Evolutionary conservation across 805 yeast species (phyloP).

Genomic region (Yamadazyma tumulicola): DNA sequence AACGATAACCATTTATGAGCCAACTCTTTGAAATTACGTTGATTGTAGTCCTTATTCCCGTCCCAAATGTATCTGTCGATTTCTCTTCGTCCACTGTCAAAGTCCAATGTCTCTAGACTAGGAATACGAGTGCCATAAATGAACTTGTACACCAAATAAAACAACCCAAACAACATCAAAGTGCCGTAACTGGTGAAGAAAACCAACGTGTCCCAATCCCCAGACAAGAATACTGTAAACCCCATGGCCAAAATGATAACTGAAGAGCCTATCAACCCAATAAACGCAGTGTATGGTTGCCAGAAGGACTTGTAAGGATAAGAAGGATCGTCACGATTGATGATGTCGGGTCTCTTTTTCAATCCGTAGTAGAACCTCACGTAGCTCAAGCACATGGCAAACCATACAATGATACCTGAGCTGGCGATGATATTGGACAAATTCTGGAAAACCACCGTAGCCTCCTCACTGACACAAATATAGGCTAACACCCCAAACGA

Average conservation of each 20-base stretch:
- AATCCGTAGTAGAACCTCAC: slow-evolving; percentile 63
- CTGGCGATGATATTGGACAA: slow-evolving; percentile 67
- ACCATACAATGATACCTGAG: slow-evolving; percentile 78
- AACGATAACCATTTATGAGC: slow-evolving; percentile 30
- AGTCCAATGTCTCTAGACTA: slow-evolving; percentile 69
- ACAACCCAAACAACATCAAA: slow-evolving; percentile 46
- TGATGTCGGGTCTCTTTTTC: slow-evolving; percentile 58
- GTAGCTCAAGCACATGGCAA: slow-evolving; percentile 64
- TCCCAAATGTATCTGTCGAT: slow-evolving; percentile 80
- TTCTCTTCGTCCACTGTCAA: slow-evolving; percentile 82
- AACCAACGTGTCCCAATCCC: slow-evolving; percentile 56
- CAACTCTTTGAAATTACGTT: slow-evolving; percentile 29
- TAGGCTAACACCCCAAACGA: slow-evolving; percentile 58
- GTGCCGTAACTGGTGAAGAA: slow-evolving; percentile 68
- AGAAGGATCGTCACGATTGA: slow-evolving; percentile 56
- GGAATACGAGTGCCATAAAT: slow-evolving; percentile 62
- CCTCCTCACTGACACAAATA: slow-evolving; percentile 53
- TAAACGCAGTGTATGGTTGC: slow-evolving; percentile 65
- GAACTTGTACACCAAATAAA: slow-evolving; percentile 54
- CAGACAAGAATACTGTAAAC: slow-evolving; percentile 54
- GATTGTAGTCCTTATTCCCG: slow-evolving; percentile 52
- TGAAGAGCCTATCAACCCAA: slow-evolving; percentile 56
- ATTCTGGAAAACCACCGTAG: slow-evolving; percentile 63
- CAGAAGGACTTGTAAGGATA: slow-evolving; percentile 69
- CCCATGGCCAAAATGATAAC: slow-evolving; percentile 57